Percentiles rank a stretch among this genome's conserved stretches.
Evolutionary conservation across 768 basidiomycete species (phyloP).

Genomic region (Collybia sp.): DNA sequence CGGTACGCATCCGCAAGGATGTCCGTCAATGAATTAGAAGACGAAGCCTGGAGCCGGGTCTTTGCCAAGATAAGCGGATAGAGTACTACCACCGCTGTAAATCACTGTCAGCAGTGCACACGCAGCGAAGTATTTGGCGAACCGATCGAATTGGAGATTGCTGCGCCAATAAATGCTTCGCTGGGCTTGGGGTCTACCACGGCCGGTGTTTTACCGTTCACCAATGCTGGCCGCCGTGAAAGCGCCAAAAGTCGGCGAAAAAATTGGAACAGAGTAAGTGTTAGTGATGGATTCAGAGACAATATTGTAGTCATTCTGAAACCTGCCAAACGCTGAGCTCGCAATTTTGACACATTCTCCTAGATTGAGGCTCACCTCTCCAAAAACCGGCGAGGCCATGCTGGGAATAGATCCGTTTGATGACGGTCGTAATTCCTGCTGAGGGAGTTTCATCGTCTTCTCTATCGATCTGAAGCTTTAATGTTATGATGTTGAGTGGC

Average conservation of each 20-base stretch:
- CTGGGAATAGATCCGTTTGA: slow-evolving; percentile 40
- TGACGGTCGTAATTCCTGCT: slow-evolving; percentile 24
- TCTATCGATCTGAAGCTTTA: slow-evolving; percentile 43
- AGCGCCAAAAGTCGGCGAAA: slow-evolving; percentile 35
- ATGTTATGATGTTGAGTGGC: slow-evolving; percentile 52
- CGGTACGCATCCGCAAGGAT: slow-evolving; percentile 30
- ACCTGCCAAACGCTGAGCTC: slow-evolving; percentile 22
- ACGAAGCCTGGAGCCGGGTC: slow-evolving; percentile 42
- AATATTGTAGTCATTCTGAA: slow-evolving; percentile 46
- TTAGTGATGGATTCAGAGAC: slow-evolving; percentile 54
- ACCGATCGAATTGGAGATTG: slow-evolving; percentile 48
- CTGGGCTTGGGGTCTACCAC: slow-evolving; percentile 28
- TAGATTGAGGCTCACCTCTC: slow-evolving; percentile 32
- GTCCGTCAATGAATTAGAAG: slow-evolving; percentile 29
- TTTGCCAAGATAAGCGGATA: slow-evolving; percentile 62
- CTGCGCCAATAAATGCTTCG: slow-evolving; percentile 54
- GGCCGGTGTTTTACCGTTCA: not conserved
- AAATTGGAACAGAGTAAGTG: slow-evolving; percentile 48
- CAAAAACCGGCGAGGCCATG: slow-evolving; percentile 52
- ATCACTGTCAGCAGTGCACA: not conserved
- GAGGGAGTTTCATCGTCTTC: slow-evolving; percentile 22
- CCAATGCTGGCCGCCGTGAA: slow-evolving; percentile 10
- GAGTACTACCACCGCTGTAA: slow-evolving; percentile 35
- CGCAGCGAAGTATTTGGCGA: not conserved
- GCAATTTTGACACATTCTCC: not conserved